phyloP scores from a whole-genome alignment of 2,329 filamentous ascomycete species.

The Xylaria sp. region DNA sequence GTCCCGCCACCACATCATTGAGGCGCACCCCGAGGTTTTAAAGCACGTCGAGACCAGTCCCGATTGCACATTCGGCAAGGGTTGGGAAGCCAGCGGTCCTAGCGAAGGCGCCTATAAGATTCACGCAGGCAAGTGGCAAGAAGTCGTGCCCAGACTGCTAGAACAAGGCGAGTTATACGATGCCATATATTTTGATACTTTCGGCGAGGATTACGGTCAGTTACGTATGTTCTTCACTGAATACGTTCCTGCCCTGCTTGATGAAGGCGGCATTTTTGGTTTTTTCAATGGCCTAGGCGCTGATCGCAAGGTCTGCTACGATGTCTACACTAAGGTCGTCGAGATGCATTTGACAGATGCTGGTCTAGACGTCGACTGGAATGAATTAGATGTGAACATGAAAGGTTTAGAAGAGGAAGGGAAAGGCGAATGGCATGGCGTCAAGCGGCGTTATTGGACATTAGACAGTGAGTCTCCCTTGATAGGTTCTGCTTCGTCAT shows the following conservation, averaged over 20 bases:
- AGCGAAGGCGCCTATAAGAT: conserved; percentile 77
- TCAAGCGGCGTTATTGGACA: conserved; percentile 90
- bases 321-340: conserved; percentile 92
- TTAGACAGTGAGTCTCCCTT: conserved; percentile 69
- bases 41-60: conserved; percentile 63
- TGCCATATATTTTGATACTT: conserved; percentile 97
- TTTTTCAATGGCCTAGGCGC: conserved; percentile 94
- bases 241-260: conserved; percentile 82
- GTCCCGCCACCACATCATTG: conserved; percentile 81
- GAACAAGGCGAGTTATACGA: conserved; percentile 78
- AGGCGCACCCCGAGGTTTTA: conserved; percentile 84
- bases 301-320: conserved; percentile 91
- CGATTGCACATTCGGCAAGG: conserved; percentile 63
- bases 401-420: conserved; percentile 71
- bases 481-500: conserved; percentile 15
- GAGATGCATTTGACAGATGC: conserved; percentile 92
- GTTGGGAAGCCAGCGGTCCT: conserved; percentile 66
- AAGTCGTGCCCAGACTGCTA: conserved; percentile 76
- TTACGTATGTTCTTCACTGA: conserved; percentile 90
- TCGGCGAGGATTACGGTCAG: conserved; percentile 91
- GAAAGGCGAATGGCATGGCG: conserved; percentile 85
- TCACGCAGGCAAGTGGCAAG: conserved; percentile 82
- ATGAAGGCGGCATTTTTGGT: conserved; percentile 78
- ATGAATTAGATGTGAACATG: conserved; percentile 78
- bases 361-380: conserved; percentile 90